Conservation (phyloP, 805 yeast genomes). For the Pichia nakasei region DNA sequence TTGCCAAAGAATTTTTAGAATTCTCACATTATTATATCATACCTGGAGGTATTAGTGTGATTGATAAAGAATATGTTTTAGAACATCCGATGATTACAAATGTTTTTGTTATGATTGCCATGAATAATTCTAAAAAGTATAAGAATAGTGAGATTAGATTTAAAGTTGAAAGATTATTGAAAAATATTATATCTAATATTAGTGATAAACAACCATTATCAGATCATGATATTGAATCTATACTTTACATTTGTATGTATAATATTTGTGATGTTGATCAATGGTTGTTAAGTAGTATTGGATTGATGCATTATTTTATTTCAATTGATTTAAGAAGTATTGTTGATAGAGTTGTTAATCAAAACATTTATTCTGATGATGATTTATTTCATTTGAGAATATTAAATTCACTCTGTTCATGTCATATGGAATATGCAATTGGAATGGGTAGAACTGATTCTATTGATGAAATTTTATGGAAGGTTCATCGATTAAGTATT, state of each 20-base stretch:
- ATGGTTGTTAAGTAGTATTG: slow-evolving; percentile 45
- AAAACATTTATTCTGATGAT: slow-evolving; percentile 18
- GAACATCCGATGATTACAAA: slow-evolving; percentile 48
- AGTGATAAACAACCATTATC: slow-evolving; percentile 33
- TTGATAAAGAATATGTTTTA: slow-evolving; percentile 36
- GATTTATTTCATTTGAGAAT: slow-evolving; percentile 49
- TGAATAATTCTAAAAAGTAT: slow-evolving; percentile 47
- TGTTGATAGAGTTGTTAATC: slow-evolving; percentile 26
- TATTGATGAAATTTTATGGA: slow-evolving; percentile 28
- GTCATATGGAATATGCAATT: slow-evolving; percentile 42
- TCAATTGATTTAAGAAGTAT: slow-evolving; percentile 38
- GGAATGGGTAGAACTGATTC: slow-evolving; percentile 39
- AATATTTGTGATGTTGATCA: slow-evolving; percentile 37
- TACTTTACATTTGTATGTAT: slow-evolving; percentile 45
- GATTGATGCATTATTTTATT: slow-evolving; percentile 39
- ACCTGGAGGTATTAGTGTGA: slow-evolving; percentile 49
- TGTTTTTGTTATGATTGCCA: slow-evolving; percentile 44
- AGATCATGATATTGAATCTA: slow-evolving; percentile 54
- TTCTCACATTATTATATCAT: slow-evolving; percentile 54
- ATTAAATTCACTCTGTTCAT: slow-evolving; percentile 42
- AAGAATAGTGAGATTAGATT: slow-evolving; percentile 41
- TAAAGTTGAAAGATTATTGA: slow-evolving; percentile 38
- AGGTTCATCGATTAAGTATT: slow-evolving; percentile 35
- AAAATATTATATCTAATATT: slow-evolving; percentile 40
- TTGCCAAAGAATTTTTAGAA: slow-evolving; percentile 40